Evolutionary conservation across 441 rosid genomes (phyloP), one percentile per base, ranked within the genome.

Genomic region (Croton setiger): DNA sequence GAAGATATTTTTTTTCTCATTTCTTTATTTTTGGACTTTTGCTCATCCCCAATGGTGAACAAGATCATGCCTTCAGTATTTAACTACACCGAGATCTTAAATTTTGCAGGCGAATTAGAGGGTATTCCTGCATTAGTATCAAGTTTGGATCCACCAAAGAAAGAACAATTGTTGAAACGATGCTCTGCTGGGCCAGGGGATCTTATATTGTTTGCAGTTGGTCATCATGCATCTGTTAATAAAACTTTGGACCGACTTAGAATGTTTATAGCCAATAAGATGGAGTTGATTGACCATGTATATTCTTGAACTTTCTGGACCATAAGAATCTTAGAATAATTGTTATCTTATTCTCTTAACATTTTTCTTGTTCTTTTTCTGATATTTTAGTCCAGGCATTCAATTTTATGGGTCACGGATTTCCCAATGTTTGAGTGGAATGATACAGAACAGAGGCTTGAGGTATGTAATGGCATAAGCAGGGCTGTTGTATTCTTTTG

Each of bases 361-460:
- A 8, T 66, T 69, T 56, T 39, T 45, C 10, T 60, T 61, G n/a
- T 71, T 64, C 64, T 70, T 63, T 58, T 23, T 61, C 52, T 71
- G 59, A 68, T 72, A 49, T 76, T 75, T 74, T 70, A 94, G 97
- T 87, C 92, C 76, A 87, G 74, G 87, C 86, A 92, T 81, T 86
- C 96, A 39, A 87, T 94, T 71, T 83, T 94, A 12, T 94, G 99
- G 99, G 86, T 94, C 68, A 94, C 97, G 52, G 99, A 92, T 74
- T 94, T 94, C 78, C 98, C 99, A 8, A 88, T 94, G 98, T 94
- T 94, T 39, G 96, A 94, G 80, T 90, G 99, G 99, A 94, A 90
- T 59, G 91, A 87, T 45, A 69, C 75, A 51, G 98, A 92, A 79
- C 88, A 94, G 75, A 84, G 99, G 68, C 86, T 88, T 75, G 99